Evolutionary conservation across 2,329 filamentous ascomycete species (phyloP), one percentile per base, ranked within the genome.

Genomic region (Fusarium agapanthi): DNA sequence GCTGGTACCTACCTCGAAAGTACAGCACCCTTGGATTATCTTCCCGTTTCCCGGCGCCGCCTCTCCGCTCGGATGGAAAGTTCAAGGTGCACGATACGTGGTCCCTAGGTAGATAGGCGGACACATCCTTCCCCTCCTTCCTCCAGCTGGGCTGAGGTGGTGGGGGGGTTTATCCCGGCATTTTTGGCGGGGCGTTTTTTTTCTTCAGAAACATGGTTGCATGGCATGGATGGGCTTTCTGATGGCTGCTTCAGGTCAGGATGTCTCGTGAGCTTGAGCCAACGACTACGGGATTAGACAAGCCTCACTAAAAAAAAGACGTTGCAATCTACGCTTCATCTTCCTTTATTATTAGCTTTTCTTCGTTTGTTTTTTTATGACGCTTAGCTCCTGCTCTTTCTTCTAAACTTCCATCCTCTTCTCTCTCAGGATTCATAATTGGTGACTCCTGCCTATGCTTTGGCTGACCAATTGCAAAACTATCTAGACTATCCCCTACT

Each of bases 301-400:
- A 69, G 66, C 71, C 61, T 73, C 66, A 63, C 64, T 66, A 66
- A 54, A 67, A 67, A 67, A 67, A 67, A 62, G 65, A 67, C 63
- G 65, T 67, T 47, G 35, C 48, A 35, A 62, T 58, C n/a, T 32
- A n/a, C 54, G 50, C 59, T 61, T 61, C 41, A 47, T 20, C 59
- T 58, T 45, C n/a, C 28, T 18, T 47, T 43, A n/a, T n/a, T n/a
- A n/a, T n/a, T n/a, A 22, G 38, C 38, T 32, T 41, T 59, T 47
- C 50, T 61, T 45, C 30, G 22, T 59, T 40, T 26, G 13, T 51
- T 50, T 59, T 50, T 61, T 53, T 53, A 61, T 66, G 45, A 56
- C 56, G 37, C 48, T 28, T n/a, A 55, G n/a, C 32, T 43, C 26
- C 54, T 67, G 28, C 30, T 43, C 6, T 51, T 32, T 34, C 47